Conservation (phyloP, 129 eudicot species). For the Tagetes erecta region DNA sequence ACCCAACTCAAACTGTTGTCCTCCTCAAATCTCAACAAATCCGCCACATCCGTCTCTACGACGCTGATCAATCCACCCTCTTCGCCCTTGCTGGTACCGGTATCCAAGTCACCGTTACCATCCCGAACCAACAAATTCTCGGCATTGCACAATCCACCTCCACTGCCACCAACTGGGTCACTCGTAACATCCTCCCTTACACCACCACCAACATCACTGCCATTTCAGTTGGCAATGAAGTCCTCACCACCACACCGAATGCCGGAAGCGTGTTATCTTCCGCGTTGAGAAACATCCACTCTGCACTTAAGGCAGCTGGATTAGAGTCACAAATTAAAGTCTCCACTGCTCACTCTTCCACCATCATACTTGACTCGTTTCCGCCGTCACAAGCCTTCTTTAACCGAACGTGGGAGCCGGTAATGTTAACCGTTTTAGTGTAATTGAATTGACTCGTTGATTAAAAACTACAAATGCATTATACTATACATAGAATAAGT, state of each 20-base stretch:
- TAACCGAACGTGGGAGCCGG: slow-evolving; percentile 34
- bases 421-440: neutral
- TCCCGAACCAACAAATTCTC: slow-evolving; percentile 44
- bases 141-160: slow-evolving; percentile 43
- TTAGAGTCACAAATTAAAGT: slow-evolving; percentile 40
- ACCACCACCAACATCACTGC: slow-evolving; percentile 44
- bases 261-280: slow-evolving; percentile 35
- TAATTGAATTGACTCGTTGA: too few relatives aligned
- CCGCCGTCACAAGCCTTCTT: slow-evolving; percentile 49
- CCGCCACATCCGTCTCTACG: slow-evolving; percentile 68
- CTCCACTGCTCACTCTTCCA: slow-evolving; percentile 40
- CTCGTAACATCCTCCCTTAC: slow-evolving; percentile 38
- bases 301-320: slow-evolving; percentile 29
- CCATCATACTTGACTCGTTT: slow-evolving; percentile 42
- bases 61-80: slow-evolving; percentile 74
- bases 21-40: slow-evolving; percentile 73
- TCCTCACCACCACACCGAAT: slow-evolving; percentile 40
- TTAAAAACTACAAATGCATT: too few relatives aligned
- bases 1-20: slow-evolving; percentile 72
- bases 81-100: slow-evolving; percentile 70
- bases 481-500: too few relatives aligned
- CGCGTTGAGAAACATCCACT: slow-evolving; percentile 33
- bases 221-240: slow-evolving; percentile 39
- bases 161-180: slow-evolving; percentile 44
- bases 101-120: slow-evolving; percentile 42